Base-by-base conservation (phyloP, 2,329 filamentous ascomycete genomes). In the Fusarium veterinarium region DNA sequence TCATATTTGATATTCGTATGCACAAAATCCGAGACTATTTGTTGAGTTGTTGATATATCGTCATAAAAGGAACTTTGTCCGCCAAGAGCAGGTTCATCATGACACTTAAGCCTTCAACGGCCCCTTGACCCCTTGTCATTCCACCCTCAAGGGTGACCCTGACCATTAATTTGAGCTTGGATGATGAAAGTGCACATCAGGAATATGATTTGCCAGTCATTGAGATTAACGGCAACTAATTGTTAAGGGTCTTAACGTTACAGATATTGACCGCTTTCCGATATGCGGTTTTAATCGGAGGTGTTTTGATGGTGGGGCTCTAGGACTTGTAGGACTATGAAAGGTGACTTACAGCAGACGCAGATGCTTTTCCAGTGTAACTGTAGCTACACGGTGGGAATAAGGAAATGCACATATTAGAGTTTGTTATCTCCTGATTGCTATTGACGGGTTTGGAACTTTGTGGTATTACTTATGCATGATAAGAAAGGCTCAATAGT, bases 91-190 rank as follows among this genome's bases (percentile, higher is more conserved):
- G 52, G 35, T 38, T 37, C 38, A 49, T 69, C 42, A 63, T 64
- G 49, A 40, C 57, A 41, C n/a, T 61, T 55, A 14, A 31, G 23
- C 40, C 38, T 60, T 33, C 25, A 61, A 40, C 28, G 28, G 30
- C 23, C 30, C 19, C 30, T 49, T 28, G 46, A 42, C 38, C 68
- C 68, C 64, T 55, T 60, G 63, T 71, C 53, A 49, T 70, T 58
- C 52, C 33, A 67, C 48, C 52, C 37, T 67, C 70, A 57, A 71
- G 70, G 70, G 58, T 73, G 49, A 53, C 61, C 67, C 70, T 63
- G 70, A 58, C 40, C 56, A 56, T 55, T 73, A 57, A 72, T 71
- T 73, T 73, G 66, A 66, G 60, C 60, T 59, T 70, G 58, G 71
- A 67, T 60, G 53, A 61, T 49, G 46, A 66, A 56, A 61, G 40